These are phyloP conservation scores for Leccinum fibrillosum DNA, from an alignment of 768 basidiomycete genomes.

Conservation along the genomic window DNA sequence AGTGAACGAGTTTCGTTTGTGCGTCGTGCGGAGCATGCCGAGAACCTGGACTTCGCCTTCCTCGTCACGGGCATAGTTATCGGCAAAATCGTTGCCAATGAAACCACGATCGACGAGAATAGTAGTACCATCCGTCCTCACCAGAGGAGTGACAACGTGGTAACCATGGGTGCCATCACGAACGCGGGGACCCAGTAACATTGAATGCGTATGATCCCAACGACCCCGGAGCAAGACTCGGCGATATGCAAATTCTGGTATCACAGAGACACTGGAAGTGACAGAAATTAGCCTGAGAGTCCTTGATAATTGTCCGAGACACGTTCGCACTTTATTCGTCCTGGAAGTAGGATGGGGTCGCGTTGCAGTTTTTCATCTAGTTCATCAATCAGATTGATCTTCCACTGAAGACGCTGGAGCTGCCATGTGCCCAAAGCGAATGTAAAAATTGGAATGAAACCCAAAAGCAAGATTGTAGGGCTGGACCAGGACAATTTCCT, in stretches of 20 bases:
- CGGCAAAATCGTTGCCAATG: conserved; percentile 57
- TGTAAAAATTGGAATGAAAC: conserved; percentile 86
- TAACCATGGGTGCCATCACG: conserved; percentile 85
- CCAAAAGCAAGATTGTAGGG: conserved; percentile 71
- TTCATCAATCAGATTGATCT: conserved; percentile 62
- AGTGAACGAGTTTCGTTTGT: conserved; percentile 72
- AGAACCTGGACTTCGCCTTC: conserved; percentile 65
- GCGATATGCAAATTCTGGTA: conserved; percentile 88
- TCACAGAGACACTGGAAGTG: conserved; percentile 54
- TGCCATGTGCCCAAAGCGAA: conserved; percentile 94
- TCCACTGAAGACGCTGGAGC: conserved; percentile 36
- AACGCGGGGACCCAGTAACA: conserved; percentile 85
- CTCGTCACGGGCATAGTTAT: conserved; percentile 36
- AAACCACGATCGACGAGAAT: conserved; percentile 57
- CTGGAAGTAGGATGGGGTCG: conserved; percentile 74
- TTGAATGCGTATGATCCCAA: conserved; percentile 76
- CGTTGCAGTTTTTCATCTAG: conserved; percentile 85
- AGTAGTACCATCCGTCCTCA: conserved; percentile 42
- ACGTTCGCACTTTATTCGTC: conserved; percentile 74
- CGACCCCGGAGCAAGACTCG: conserved; percentile 75
- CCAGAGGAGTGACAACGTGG: conserved; percentile 83
- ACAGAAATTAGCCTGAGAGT: conserved; percentile 16
- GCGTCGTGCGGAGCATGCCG: conserved; percentile 84
- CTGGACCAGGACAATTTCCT: conserved; percentile 60
- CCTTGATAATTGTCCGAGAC: conserved; percentile 5